Conservation (phyloP, 345 rosid species). For the Streptanthus diversifolius region DNA sequence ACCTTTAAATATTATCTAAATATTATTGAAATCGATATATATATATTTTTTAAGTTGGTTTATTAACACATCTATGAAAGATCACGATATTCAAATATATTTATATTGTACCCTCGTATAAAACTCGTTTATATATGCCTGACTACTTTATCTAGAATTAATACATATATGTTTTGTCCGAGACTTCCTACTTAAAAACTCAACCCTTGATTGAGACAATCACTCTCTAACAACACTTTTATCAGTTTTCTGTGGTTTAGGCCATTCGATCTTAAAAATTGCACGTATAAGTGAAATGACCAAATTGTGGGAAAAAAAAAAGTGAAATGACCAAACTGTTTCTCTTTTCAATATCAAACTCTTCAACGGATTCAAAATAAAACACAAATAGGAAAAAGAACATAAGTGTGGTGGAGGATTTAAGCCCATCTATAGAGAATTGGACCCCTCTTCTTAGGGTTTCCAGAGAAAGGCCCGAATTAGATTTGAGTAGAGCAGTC, state of each 20-base stretch:
- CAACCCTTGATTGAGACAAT: neutral
- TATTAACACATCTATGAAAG: neutral
- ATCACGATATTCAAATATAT: neutral
- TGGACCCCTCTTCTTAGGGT: neutral
- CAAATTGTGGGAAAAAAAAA: neutral
- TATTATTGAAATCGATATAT: neutral
- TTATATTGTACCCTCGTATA: neutral
- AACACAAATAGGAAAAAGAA: neutral
- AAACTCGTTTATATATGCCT: neutral
- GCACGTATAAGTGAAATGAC: neutral
- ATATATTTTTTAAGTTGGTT: neutral
- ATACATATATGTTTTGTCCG: neutral
- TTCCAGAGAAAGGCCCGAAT: constrained; percentile 27
- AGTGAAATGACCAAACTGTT: neutral
- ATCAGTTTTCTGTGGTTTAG: neutral
- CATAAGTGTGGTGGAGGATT: neutral
- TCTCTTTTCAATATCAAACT: neutral
- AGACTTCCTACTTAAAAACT: neutral
- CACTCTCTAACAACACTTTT: neutral
- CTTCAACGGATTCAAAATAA: neutral
- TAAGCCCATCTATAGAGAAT: constrained; percentile 20
- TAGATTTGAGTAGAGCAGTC: constrained; percentile 25
- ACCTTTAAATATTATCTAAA: neutral
- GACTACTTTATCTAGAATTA: neutral
- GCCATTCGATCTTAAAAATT: neutral